Conservation (phyloP, 805 yeast genomes). For the Wickerhamomyces rabaulensis region DNA sequence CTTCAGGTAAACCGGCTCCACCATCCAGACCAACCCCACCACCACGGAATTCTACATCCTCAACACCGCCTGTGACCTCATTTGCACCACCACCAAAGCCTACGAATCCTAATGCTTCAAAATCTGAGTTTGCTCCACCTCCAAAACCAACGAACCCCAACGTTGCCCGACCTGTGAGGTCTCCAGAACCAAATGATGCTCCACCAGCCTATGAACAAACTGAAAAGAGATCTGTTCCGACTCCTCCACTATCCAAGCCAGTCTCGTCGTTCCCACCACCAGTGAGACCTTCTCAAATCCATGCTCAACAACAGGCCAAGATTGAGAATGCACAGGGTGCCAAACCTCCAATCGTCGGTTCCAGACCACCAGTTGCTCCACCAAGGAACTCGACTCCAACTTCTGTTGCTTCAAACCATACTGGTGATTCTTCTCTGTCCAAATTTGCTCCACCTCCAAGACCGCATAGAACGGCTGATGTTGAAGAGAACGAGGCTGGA, state of each 20-base stretch:
- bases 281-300: conserved; percentile 4
- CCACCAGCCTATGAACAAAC: not conserved
- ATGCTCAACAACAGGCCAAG: not conserved
- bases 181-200: not conserved
- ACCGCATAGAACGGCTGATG: conserved; percentile 11
- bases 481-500: not conserved
- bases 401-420: not conserved
- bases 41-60: not conserved
- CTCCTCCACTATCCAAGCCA: not conserved
- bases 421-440: not conserved
- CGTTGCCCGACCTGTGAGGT: not conserved
- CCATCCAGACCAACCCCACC: conserved; percentile 2
- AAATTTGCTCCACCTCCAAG: conserved; percentile 20
- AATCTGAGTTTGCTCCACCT: conserved; percentile 12
- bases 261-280: conserved; percentile 8
- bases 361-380: not conserved
- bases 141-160: conserved; percentile 18
- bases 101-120: not conserved
- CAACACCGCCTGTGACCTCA: not conserved
- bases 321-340: not conserved
- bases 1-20: not conserved
- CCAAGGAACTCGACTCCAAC: not conserved
- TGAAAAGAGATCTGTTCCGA: not conserved
- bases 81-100: conserved; percentile 5
- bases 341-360: not conserved